Percentiles rank a stretch among this genome's conserved stretches.
These are phyloP conservation scores for Gossypium rotundifolium DNA, from an alignment of 345 rosid species.

Conservation along the genomic window DNA sequence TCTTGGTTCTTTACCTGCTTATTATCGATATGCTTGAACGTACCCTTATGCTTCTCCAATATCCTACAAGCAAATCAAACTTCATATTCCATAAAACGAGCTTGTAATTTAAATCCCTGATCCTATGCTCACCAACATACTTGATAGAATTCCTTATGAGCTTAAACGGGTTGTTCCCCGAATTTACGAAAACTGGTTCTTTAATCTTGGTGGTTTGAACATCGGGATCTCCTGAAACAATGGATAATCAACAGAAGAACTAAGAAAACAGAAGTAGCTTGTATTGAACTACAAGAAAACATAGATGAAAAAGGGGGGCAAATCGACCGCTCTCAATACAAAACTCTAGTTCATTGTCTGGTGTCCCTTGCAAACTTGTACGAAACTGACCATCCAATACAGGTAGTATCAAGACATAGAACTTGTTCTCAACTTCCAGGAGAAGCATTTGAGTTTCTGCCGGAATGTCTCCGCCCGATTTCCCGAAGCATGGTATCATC, in stretches of 20 bases:
- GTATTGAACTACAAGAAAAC: not conserved
- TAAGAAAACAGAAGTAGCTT: not conserved
- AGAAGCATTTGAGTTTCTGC: conserved; percentile 53
- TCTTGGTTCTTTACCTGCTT: conserved; percentile 35
- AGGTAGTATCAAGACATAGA: conserved; percentile 47
- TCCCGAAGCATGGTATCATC: conserved; percentile 55
- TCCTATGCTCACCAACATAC: conserved; percentile 19
- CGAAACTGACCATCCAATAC: conserved; percentile 48
- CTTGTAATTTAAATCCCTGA: not conserved
- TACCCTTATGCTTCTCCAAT: conserved; percentile 45
- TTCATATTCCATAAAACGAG: not conserved
- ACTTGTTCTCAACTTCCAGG: conserved; percentile 25
- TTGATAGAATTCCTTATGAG: conserved; percentile 47
- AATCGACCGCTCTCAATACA: conserved; percentile 48
- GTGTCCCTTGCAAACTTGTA: conserved; percentile 46
- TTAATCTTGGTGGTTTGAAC: conserved; percentile 27
- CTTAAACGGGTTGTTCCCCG: conserved; percentile 51
- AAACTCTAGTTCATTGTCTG: conserved; percentile 39
- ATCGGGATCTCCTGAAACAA: conserved; percentile 37
- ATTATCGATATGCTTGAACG: conserved; percentile 44
- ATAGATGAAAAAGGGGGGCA: not conserved
- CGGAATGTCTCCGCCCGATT: conserved; percentile 37
- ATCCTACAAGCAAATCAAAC: conserved; percentile 30
- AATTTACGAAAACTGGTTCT: conserved; percentile 45
- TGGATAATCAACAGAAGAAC: not conserved